A percentile compares a stretch with the other conserved stretches of the same genome.
These are phyloP conservation scores for Daldinia loculata DNA, from an alignment of 495 filamentous ascomycete species.

Conservation along the genomic window DNA sequence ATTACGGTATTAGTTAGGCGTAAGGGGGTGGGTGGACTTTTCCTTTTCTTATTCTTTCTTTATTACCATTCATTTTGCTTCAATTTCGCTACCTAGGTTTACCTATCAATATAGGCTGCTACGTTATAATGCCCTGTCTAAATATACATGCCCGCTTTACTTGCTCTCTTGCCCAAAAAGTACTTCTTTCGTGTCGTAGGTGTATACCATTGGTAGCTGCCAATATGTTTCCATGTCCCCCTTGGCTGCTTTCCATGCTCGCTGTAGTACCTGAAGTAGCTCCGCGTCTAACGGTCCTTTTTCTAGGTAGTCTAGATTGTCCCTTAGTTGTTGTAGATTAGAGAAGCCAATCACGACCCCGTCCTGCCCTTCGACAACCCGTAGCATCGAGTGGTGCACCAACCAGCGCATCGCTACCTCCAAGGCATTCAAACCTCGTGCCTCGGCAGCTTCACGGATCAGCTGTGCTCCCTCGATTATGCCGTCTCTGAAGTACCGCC, in stretches of 20 bases:
- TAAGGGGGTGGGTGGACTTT: no score
- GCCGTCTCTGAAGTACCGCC: constrained; percentile 75
- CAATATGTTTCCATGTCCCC: constrained; percentile 71
- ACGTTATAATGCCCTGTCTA: neutral
- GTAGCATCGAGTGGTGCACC: constrained; percentile 75
- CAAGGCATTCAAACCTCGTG: constrained; percentile 71
- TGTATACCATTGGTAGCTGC: constrained; percentile 71
- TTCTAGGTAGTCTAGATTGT: constrained; percentile 74
- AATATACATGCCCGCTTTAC: neutral
- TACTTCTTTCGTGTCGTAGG: constrained; percentile 68
- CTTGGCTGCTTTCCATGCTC: constrained; percentile 69
- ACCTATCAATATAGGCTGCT: no score
- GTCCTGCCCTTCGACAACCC: constrained; percentile 71
- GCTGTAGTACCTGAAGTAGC: constrained; percentile 72
- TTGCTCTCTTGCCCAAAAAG: constrained; percentile 51
- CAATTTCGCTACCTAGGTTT: no score
- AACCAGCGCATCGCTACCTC: constrained; percentile 81
- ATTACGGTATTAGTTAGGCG: no score
- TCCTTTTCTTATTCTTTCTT: no score
- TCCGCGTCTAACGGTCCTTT: constrained; percentile 79
- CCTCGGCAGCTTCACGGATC: constrained; percentile 72
- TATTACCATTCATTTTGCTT: no score
- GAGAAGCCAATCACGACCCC: constrained; percentile 79
- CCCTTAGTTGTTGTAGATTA: constrained; percentile 70
- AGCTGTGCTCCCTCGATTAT: constrained; percentile 74